Conservation (phyloP, 805 yeast genomes). For the Clavispora asparagi region DNA sequence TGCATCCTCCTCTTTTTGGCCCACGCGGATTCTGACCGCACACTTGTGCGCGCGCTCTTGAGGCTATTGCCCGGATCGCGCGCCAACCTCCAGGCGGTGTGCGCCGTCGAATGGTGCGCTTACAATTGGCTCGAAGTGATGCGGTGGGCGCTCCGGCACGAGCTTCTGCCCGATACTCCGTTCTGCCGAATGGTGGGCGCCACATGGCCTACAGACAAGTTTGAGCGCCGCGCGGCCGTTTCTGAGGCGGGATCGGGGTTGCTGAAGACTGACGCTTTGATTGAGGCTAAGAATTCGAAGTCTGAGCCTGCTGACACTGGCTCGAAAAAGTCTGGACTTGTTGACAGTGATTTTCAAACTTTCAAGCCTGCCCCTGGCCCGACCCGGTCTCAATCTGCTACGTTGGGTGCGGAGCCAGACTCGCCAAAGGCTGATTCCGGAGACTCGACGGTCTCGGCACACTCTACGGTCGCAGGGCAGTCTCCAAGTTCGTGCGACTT, state of each 20-base stretch:
- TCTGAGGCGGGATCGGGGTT: too few species aligned
- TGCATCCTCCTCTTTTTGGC: background rate
- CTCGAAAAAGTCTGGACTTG: too few species aligned
- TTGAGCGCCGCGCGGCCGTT: conserved; percentile 1
- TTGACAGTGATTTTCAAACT: too few species aligned
- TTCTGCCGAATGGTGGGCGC: conserved; percentile 9
- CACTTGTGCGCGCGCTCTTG: background rate
- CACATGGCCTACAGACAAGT: conserved; percentile 7
- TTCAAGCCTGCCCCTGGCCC: too few species aligned
- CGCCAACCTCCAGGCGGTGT: background rate
- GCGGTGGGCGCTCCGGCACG: conserved; percentile 10
- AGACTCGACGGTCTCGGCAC: too few species aligned
- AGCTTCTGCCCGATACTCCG: conserved; percentile 2
- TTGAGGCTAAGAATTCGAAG: too few species aligned
- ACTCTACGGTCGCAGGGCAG: background rate
- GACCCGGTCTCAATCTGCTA: too few species aligned
- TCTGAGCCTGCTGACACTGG: too few species aligned
- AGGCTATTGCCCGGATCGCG: background rate
- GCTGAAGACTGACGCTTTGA: too few species aligned
- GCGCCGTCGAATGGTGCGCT: conserved; percentile 4
- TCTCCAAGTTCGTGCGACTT: too few species aligned
- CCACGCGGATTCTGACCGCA: background rate
- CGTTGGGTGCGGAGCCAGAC: too few species aligned
- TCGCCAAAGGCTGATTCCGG: too few species aligned
- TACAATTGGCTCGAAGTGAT: conserved; percentile 10